Conservation (phyloP, 2,329 filamentous ascomycete genomes). For the Colletotrichum lentis region DNA sequence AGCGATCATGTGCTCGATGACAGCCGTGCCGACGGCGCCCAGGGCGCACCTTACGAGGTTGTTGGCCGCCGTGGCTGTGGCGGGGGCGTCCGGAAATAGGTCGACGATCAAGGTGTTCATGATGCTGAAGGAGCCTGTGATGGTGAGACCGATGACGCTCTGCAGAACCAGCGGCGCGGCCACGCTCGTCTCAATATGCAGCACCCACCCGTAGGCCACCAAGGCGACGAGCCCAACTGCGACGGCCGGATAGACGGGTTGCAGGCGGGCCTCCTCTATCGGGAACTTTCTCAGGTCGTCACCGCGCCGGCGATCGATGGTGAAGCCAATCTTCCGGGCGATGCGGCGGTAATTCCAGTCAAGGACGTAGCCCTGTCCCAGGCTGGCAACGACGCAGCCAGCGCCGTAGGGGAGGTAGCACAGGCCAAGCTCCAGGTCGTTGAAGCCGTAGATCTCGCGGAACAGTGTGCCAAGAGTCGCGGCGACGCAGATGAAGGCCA, state of each 20-base stretch:
- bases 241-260: constrained; percentile 64
- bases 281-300: constrained; percentile 61
- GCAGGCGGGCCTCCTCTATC: constrained; percentile 63
- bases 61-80: constrained; percentile 70
- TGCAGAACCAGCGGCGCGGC: constrained; percentile 64
- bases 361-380: constrained; percentile 65
- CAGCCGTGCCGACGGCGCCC: constrained; percentile 66
- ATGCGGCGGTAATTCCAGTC: constrained; percentile 77
- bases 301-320: constrained; percentile 66
- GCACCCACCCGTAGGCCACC: constrained; percentile 65
- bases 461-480: constrained; percentile 63
- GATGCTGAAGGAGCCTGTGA: constrained; percentile 70
- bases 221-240: constrained; percentile 61
- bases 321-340: constrained; percentile 67
- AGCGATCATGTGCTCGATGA: constrained; percentile 66
- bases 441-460: constrained; percentile 59
- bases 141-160: constrained; percentile 64
- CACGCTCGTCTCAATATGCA: constrained; percentile 60
- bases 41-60: constrained; percentile 70
- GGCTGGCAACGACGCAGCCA: constrained; percentile 58
- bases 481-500: constrained; percentile 63
- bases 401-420: constrained; percentile 64
- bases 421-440: constrained; percentile 60
- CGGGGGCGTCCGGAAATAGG: constrained; percentile 66
- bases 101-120: constrained; percentile 72